A percentile compares a stretch with the other conserved stretches of the same genome.
phyloP scores from a whole-genome alignment of 371 early-diverging fungal genomes.

The Sporodiniella umbellata region DNA sequence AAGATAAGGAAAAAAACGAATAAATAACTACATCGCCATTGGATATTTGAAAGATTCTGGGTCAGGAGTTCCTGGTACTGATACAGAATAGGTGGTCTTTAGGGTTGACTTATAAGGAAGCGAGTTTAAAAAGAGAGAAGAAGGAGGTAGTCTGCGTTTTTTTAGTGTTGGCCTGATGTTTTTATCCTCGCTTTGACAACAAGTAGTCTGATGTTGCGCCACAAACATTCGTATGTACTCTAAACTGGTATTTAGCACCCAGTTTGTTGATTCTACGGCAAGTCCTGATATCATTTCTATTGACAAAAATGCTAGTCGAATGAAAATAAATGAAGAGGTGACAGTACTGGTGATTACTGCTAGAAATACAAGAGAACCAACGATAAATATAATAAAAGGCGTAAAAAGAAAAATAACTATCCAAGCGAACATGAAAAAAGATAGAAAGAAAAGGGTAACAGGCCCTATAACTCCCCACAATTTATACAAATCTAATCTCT shows the following conservation, averaged over 20 bases:
- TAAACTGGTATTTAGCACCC: constrained; percentile 17
- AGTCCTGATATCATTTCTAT: constrained; percentile 24
- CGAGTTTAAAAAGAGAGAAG: constrained; percentile 14
- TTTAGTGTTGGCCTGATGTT: neutral
- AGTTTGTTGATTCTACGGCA: constrained; percentile 27
- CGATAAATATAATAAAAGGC: constrained; percentile 14
- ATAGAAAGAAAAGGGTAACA: constrained; percentile 1
- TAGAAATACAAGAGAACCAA: constrained; percentile 7
- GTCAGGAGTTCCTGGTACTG: constrained; percentile 23
- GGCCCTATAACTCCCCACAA: neutral
- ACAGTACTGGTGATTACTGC: constrained; percentile 24
- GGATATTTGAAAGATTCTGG: constrained; percentile 15
- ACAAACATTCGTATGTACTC: neutral
- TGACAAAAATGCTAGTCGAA: constrained; percentile 18
- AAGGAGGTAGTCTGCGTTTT: constrained; percentile 10
- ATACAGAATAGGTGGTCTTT: constrained; percentile 18
- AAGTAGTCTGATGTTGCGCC: neutral
- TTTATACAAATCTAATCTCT: neutral
- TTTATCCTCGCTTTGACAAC: neutral
- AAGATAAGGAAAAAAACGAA: too few relatives aligned
- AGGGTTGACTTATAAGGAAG: constrained; percentile 18
- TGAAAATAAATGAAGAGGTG: constrained; percentile 27
- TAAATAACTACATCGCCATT: too few relatives aligned
- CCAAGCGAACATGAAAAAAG: constrained; percentile 3
- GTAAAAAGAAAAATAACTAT: constrained; percentile 13